These are phyloP conservation scores for Tricholoma furcatifolium DNA, from an alignment of 768 basidiomycete genomes.

Conservation along the genomic window DNA sequence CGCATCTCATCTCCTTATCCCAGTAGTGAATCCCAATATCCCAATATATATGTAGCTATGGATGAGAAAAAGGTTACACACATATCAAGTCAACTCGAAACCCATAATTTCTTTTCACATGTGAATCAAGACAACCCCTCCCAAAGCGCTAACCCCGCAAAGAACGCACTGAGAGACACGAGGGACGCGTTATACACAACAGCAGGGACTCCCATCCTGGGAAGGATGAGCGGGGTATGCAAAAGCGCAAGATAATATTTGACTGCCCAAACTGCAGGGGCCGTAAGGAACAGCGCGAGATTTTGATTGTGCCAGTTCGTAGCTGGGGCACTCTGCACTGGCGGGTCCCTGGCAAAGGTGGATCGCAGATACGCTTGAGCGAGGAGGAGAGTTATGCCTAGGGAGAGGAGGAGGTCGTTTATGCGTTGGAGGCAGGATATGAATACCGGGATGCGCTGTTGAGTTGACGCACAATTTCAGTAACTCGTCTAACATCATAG, in stretches of 20 bases:
- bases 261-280: constrained; percentile 42
- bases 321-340: constrained; percentile 14
- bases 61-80: too few relatives aligned
- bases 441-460: constrained; percentile 74
- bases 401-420: constrained; percentile 67
- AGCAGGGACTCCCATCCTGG: constrained; percentile 72
- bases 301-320: constrained; percentile 22
- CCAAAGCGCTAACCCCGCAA: constrained; percentile 74
- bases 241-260: constrained; percentile 59
- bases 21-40: too few relatives aligned
- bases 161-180: constrained; percentile 66
- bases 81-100: too few relatives aligned
- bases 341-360: constrained; percentile 25
- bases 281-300: constrained; percentile 35
- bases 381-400: constrained; percentile 64
- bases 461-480: constrained; percentile 5
- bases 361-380: constrained; percentile 62
- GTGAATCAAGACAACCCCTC: constrained; percentile 49
- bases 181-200: constrained; percentile 71
- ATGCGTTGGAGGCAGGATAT: constrained; percentile 75
- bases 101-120: too few relatives aligned
- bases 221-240: constrained; percentile 66
- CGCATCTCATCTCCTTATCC: too few relatives aligned
- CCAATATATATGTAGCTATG: too few relatives aligned
- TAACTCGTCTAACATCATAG: not conserved